A percentile compares a stretch with the other conserved stretches of the same genome.
Conservation (phyloP, 2,329 filamentous ascomycete genomes). For the Hypoxylon sp. region DNA sequence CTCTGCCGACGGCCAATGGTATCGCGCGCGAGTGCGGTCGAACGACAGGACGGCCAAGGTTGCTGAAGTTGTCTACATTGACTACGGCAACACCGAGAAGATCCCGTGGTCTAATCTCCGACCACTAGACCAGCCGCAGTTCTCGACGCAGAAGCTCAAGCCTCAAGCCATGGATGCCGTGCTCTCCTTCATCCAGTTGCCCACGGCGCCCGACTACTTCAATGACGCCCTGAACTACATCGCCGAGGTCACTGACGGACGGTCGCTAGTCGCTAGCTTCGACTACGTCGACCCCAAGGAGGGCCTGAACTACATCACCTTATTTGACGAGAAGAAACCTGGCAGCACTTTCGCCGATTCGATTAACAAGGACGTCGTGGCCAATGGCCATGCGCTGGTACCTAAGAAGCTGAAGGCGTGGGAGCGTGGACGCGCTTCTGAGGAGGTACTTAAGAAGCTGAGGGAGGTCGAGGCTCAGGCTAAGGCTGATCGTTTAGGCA, state of each 20-base stretch:
- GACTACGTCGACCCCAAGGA: slow-evolving; percentile 86
- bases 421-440: slow-evolving; percentile 81
- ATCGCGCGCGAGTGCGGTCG: slow-evolving; percentile 89
- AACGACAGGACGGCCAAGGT: slow-evolving; percentile 93
- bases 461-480: slow-evolving; percentile 82
- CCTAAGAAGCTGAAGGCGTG: slow-evolving; percentile 91
- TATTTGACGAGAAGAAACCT: slow-evolving; percentile 80
- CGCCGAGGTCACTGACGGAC: slow-evolving; percentile 79
- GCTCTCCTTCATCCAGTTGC: slow-evolving; percentile 91
- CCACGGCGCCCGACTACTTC: slow-evolving; percentile 85
- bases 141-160: slow-evolving; percentile 85
- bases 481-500: slow-evolving; percentile 84
- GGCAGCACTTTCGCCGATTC: slow-evolving; percentile 76
- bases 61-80: slow-evolving; percentile 92
- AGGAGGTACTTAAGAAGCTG: slow-evolving; percentile 79
- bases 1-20: slow-evolving; percentile 91
- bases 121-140: slow-evolving; percentile 83
- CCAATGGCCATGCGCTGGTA: slow-evolving; percentile 89
- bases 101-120: slow-evolving; percentile 88
- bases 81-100: slow-evolving; percentile 95
- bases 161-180: slow-evolving; percentile 89
- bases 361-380: slow-evolving; percentile 89
- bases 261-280: slow-evolving; percentile 89
- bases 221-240: slow-evolving; percentile 83
- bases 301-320: slow-evolving; percentile 85